A percentile compares a stretch with the other conserved stretches of the same genome.
Evolutionary conservation across 2,329 filamentous ascomycete species (phyloP).

Genomic region (Aspergillus sp.): DNA sequence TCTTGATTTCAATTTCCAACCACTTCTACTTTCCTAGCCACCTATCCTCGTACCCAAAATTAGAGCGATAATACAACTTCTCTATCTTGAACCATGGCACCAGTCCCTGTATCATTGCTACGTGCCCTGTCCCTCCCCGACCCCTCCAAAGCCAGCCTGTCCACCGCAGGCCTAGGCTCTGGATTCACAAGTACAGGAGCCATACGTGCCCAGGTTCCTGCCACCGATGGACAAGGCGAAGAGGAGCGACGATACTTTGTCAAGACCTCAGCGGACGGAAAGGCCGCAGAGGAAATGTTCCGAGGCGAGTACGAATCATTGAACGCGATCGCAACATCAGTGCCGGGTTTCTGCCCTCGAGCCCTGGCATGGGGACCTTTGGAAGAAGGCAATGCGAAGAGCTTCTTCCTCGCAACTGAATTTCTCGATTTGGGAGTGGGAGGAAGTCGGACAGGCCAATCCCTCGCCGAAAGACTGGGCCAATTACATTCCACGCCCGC

Average conservation of each 20-base stretch:
- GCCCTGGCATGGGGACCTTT: slow-evolving; percentile 68
- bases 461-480: slow-evolving; percentile 70
- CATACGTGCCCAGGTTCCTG: slow-evolving; percentile 29
- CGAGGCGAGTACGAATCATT: slow-evolving; percentile 77
- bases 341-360: slow-evolving; percentile 71
- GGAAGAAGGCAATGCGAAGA: slow-evolving; percentile 38
- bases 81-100: slow-evolving; percentile 18
- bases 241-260: slow-evolving; percentile 35
- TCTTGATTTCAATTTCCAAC: too few species aligned
- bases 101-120: slow-evolving; percentile 30
- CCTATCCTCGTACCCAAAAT: too few species aligned
- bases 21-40: too few species aligned
- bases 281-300: slow-evolving; percentile 34
- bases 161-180: slow-evolving; percentile 34
- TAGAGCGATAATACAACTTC: too few species aligned
- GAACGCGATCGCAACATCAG: slow-evolving; percentile 68
- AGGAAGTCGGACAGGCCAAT: slow-evolving; percentile 42
- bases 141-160: slow-evolving; percentile 29
- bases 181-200: slow-evolving; percentile 42
- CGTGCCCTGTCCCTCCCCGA: slow-evolving; percentile 33
- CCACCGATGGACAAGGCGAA: slow-evolving; percentile 11
- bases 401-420: slow-evolving; percentile 63
- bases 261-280: slow-evolving; percentile 31
- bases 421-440: slow-evolving; percentile 64
- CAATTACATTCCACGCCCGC: slow-evolving; percentile 72